phyloP scores from a whole-genome alignment of 140 eudicot species.

The Bidens hawaiensis region DNA sequence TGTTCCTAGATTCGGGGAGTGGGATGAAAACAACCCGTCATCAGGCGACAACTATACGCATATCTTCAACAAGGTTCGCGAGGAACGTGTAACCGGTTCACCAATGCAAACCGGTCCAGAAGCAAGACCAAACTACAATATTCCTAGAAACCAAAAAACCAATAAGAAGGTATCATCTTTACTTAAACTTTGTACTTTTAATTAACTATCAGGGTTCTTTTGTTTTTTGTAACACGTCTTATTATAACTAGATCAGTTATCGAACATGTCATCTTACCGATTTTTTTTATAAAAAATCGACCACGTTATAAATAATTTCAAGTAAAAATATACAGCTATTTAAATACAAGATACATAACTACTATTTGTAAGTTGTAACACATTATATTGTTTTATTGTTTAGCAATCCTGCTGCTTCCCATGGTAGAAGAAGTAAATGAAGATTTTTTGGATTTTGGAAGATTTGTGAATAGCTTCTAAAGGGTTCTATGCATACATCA shows the following conservation, averaged over 20 bases:
- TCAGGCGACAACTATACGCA: conserved; percentile 67
- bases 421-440: conserved; percentile 35
- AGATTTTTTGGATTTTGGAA: conserved; percentile 18
- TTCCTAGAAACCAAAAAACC: conserved; percentile 23
- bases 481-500: conserved; percentile 31
- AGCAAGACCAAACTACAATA: conserved; percentile 34
- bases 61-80: conserved; percentile 60
- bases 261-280: no score
- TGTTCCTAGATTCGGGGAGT: conserved; percentile 76
- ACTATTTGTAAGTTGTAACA: conserved; percentile 9
- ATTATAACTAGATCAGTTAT: no score
- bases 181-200: background rate
- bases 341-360: no score
- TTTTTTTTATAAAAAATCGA: no score
- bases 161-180: conserved; percentile 38
- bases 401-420: conserved; percentile 50
- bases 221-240: no score
- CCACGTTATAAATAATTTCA: no score
- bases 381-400: conserved; percentile 6
- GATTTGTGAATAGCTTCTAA: conserved; percentile 42
- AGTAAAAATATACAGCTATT: no score
- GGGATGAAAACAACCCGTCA: conserved; percentile 73
- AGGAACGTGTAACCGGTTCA: conserved; percentile 45
- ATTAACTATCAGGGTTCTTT: no score
- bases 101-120: conserved; percentile 28